Percentiles rank a stretch among this genome's conserved stretches.
phyloP scores from a whole-genome alignment of 2,329 filamentous ascomycete genomes.

The Cordyceps javanica region DNA sequence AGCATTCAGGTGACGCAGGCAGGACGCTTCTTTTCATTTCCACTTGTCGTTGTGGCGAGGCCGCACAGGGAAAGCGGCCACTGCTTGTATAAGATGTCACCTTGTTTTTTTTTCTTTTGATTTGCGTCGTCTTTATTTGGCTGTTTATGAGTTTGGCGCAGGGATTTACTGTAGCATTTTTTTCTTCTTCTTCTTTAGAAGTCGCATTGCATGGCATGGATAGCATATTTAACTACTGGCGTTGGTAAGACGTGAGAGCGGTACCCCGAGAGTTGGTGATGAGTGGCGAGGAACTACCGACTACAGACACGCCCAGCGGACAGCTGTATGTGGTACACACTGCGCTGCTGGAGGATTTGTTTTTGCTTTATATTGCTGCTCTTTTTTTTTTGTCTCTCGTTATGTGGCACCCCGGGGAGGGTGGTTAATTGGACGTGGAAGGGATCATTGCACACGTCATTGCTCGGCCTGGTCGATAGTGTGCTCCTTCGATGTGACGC shows the following conservation, averaged over 20 bases:
- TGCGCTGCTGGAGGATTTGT: constrained; percentile 1
- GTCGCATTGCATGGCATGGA: constrained; percentile 16
- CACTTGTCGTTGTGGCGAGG: background rate
- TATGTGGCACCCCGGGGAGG: background rate
- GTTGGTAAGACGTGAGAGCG: constrained; percentile 6
- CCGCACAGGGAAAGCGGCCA: background rate
- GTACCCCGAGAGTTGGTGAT: background rate
- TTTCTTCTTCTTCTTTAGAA: constrained; percentile 7
- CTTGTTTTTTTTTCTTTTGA: constrained; percentile 11
- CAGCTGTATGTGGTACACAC: background rate
- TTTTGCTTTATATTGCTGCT: background rate
- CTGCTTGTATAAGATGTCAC: constrained; percentile 5
- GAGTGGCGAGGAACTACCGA: background rate
- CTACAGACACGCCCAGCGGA: background rate
- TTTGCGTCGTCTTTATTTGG: background rate
- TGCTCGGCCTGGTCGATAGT: background rate
- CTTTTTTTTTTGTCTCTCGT: background rate
- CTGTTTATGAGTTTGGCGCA: background rate
- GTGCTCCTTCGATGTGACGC: too few relatives aligned
- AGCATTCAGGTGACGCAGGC: background rate
- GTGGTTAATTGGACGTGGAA: background rate
- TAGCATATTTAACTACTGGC: constrained; percentile 12
- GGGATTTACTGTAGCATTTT: background rate
- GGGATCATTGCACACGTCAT: background rate
- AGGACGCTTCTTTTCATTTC: background rate